These are phyloP conservation scores for Proliferodiscus dingleyae DNA, from an alignment of 2,329 filamentous ascomycete genomes.

Conservation along the genomic window DNA sequence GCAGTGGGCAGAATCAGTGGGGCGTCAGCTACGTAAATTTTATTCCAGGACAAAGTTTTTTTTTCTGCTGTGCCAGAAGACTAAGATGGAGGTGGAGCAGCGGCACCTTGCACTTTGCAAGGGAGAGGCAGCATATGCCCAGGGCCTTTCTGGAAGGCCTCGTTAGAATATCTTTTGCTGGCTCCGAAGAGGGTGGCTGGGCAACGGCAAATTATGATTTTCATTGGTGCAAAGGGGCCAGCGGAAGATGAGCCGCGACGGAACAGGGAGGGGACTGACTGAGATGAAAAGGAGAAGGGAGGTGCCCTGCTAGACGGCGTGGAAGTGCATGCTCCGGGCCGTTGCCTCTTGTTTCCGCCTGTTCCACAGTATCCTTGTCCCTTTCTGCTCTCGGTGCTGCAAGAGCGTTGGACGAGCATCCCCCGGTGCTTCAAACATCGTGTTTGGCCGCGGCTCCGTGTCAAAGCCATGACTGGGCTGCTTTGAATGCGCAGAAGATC, in stretches of 20 bases:
- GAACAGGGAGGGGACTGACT: background rate
- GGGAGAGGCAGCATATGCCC: too few relatives aligned
- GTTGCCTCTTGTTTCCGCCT: conserved; percentile 7
- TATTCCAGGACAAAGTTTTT: too few relatives aligned
- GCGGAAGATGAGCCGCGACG: background rate
- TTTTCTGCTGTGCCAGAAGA: background rate
- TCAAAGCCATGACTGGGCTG: background rate
- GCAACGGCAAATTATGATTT: conserved; percentile 2
- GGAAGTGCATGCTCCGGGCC: conserved; percentile 1
- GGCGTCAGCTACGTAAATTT: too few relatives aligned
- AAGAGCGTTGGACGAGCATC: background rate
- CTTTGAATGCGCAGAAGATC: too few relatives aligned
- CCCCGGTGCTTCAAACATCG: background rate
- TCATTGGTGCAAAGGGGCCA: background rate
- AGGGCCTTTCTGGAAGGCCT: conserved; percentile 1
- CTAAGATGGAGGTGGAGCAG: background rate
- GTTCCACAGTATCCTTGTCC: conserved; percentile 8
- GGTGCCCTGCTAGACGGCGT: conserved; percentile 1
- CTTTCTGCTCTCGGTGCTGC: conserved; percentile 1
- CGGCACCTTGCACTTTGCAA: background rate
- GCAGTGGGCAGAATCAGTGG: too few relatives aligned
- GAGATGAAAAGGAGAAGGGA: conserved; percentile 2
- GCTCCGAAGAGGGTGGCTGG: conserved; percentile 2
- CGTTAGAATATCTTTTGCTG: background rate
- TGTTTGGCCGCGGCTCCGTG: background rate